Evolutionary conservation across 305 asterid genomes (phyloP).

Genomic region (Rubia tinctorum): DNA sequence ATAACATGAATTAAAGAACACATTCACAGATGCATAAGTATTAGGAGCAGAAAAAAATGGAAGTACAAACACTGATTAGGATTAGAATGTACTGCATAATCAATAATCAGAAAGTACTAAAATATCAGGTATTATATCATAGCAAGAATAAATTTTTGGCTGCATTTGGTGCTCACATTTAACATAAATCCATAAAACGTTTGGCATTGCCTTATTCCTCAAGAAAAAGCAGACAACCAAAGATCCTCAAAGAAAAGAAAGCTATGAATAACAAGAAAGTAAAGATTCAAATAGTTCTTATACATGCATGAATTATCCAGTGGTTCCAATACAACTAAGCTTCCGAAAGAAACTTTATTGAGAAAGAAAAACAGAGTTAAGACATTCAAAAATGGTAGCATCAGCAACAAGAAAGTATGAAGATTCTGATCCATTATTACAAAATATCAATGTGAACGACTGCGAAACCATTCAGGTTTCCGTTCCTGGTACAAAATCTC

Average conservation of each 20-base stretch:
- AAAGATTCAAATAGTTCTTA: conserved; percentile 30
- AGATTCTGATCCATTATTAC: conserved; percentile 46
- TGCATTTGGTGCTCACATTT: no score
- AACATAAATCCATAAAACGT: not conserved
- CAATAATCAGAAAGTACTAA: no score
- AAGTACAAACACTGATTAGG: no score
- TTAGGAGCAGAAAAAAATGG: no score
- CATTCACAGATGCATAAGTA: no score
- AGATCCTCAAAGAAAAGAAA: conserved; percentile 2
- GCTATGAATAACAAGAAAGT: conserved; percentile 7
- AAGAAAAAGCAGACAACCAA: not conserved
- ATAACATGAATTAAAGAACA: no score
- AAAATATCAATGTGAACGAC: conserved; percentile 49
- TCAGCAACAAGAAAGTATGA: conserved; percentile 21
- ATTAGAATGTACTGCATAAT: no score
- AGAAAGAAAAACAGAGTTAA: not conserved
- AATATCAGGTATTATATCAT: no score
- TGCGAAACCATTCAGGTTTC: conserved; percentile 48
- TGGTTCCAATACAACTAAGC: not conserved
- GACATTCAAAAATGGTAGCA: conserved; percentile 27
- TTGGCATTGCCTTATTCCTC: conserved; percentile 9
- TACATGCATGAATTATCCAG: not conserved
- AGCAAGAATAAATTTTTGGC: no score
- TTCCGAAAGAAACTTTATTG: not conserved
- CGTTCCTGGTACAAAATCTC: conserved; percentile 46